Conservation (phyloP, 352 stramenopile genomes). For the Phytophthora pisi region DNA sequence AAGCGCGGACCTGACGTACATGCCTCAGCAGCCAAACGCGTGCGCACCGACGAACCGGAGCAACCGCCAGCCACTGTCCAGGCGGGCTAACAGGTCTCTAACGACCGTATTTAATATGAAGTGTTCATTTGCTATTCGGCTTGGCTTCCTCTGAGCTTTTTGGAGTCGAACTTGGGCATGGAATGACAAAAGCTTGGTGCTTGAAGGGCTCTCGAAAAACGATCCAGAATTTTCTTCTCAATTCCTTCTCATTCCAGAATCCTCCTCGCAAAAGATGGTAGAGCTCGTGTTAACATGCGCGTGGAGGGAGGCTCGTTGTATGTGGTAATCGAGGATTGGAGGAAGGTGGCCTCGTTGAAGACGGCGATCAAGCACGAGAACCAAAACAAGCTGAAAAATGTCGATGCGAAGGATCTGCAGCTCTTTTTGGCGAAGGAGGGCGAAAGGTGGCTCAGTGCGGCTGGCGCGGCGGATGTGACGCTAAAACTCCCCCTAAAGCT, state of each 20-base stretch:
- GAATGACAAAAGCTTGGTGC: background rate
- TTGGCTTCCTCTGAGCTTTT: background rate
- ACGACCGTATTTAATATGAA: slow-evolving; percentile 38
- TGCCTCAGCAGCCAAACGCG: slow-evolving; percentile 20
- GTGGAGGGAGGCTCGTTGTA: background rate
- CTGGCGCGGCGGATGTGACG: no score
- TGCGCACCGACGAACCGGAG: slow-evolving; percentile 22
- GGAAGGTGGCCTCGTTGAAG: background rate
- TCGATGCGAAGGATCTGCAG: background rate
- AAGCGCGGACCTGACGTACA: slow-evolving; percentile 22
- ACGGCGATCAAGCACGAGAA: background rate
- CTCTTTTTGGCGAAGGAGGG: background rate
- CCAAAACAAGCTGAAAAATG: background rate
- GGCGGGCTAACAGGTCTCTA: slow-evolving; percentile 31
- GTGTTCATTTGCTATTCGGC: slow-evolving; percentile 1
- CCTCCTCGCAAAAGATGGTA: background rate
- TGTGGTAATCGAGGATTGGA: background rate
- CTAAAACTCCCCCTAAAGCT: background rate
- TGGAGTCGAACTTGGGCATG: background rate
- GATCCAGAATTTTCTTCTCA: background rate
- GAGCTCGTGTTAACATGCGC: background rate
- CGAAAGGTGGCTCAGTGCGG: no score
- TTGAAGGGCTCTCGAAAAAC: no score
- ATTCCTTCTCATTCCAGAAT: background rate
- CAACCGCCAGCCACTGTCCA: slow-evolving; percentile 12